Evolutionary conservation across 352 stramenopile species (phyloP).

Genomic region (Discostella stelligera): DNA sequence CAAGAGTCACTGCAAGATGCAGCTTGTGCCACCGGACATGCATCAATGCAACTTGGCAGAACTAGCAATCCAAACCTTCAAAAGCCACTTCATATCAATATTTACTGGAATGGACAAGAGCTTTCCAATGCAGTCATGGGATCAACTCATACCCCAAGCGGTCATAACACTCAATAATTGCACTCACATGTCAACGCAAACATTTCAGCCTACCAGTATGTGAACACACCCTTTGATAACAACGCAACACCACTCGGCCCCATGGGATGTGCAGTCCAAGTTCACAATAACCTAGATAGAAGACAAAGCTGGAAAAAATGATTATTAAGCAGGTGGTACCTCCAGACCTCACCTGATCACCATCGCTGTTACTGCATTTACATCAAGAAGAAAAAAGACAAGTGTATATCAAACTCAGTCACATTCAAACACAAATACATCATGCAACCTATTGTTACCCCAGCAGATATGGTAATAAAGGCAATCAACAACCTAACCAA

Average conservation of each 20-base stretch:
- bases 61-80: conserved; percentile 6
- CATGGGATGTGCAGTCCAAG: conserved; percentile 48
- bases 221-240: conserved; percentile 33
- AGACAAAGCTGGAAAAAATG: conserved; percentile 26
- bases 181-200: conserved; percentile 5
- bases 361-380: conserved; percentile 17
- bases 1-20: conserved; percentile 1
- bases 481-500: conserved; percentile 19
- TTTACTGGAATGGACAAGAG: not conserved
- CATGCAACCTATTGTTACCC: conserved; percentile 22
- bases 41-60: conserved; percentile 2
- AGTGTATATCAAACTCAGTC: conserved; percentile 27
- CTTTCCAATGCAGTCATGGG: not conserved
- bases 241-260: conserved; percentile 53
- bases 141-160: not conserved
- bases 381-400: conserved; percentile 18
- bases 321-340: conserved; percentile 25
- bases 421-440: conserved; percentile 42
- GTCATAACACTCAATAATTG: not conserved
- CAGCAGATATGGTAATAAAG: conserved; percentile 32
- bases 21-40: not conserved
- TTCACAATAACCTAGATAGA: conserved; percentile 52
- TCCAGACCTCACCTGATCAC: conserved; percentile 26
- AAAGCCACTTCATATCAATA: not conserved
- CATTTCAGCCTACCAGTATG: conserved; percentile 31